Conservation (phyloP, 2,329 filamentous ascomycete genomes). For the Talaromyces sp. region DNA sequence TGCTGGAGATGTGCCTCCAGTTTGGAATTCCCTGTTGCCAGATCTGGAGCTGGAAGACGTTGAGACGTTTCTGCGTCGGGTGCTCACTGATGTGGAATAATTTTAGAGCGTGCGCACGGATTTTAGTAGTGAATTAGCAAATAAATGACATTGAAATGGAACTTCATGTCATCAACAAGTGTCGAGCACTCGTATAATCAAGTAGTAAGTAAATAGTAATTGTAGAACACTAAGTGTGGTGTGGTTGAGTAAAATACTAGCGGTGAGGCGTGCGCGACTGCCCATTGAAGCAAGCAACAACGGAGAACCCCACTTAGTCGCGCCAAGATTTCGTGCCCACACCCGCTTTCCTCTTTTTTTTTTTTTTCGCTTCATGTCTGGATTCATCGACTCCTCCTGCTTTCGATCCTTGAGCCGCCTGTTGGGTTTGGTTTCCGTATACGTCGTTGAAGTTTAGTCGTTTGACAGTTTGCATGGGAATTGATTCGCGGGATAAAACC, state of each 20-base stretch:
- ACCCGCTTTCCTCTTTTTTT: slow-evolving; percentile 34
- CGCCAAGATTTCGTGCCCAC: slow-evolving; percentile 34
- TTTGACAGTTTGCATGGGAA: slow-evolving; percentile 1
- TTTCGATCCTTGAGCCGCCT: slow-evolving; percentile 1
- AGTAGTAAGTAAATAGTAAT: neutral
- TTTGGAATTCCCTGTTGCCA: neutral
- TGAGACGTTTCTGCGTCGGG: neutral
- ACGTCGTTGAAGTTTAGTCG: neutral
- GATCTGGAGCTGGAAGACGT: slow-evolving; percentile 1
- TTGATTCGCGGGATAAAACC: neutral
- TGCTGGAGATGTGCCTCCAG: neutral
- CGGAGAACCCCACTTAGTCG: neutral
- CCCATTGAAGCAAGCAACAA: neutral
- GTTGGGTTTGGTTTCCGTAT: neutral
- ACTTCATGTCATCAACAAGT: no score
- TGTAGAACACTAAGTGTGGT: neutral
- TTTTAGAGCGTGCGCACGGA: neutral
- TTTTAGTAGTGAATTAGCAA: neutral
- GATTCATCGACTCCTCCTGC: neutral
- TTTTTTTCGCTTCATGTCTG: slow-evolving; percentile 16
- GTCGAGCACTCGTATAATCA: no score
- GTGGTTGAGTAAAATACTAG: neutral
- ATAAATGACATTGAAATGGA: neutral
- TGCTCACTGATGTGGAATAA: neutral
- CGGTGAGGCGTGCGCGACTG: neutral